Base-by-base conservation (phyloP, 2,329 filamentous ascomycete species). In the Neoarthrinium moseri region DNA sequence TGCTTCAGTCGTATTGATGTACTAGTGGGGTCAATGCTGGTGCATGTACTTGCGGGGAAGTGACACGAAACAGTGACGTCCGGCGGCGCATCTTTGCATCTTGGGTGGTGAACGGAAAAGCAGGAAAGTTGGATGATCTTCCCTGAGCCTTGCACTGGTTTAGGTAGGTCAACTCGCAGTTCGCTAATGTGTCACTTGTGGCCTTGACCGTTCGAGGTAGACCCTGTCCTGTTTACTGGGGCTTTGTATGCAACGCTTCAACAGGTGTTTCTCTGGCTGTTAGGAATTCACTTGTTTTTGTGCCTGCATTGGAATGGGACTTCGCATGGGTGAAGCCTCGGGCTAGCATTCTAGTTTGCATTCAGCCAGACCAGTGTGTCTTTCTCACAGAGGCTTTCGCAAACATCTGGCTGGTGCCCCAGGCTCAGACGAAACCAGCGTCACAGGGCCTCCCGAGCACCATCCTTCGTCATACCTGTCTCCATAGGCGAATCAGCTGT, bases 31-130 rank as follows among this genome's bases (percentile, higher is more conserved):
- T 34, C 13, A 32, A 22, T 13, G n/a, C 41, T 10, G n/a, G 27
- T 20, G 30, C 30, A 22, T 35, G 32, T 22, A 44, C 36, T 44
- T 44, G 41, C 41, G 41, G 41, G 41, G 41, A 36, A 37, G 13
- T n/a, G n/a, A 38, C 13, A 41, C 8, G 17, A 22, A 18, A 13
- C 39, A 43, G 39, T 43, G 39, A 43, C 39, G 39, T 43, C 24
- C n/a, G 20, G 32, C 12, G 39, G 39, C 26, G 39, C 27, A 30
- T 43, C 17, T 20, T 32, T 15, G 13, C 12, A 13, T 12, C 13
- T 43, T 30, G 39, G 17, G 18, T 21, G 22, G 23, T n/a, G 13
- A 20, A 21, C n/a, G 11, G 29, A 30, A 43, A 43, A 24, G 22
- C 13, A n/a, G 39, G 15, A 43, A 43, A 43, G 17, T 43, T 43